Base-by-base conservation (phyloP, 2,329 filamentous ascomycete species). In the Cladosporium sp. region DNA sequence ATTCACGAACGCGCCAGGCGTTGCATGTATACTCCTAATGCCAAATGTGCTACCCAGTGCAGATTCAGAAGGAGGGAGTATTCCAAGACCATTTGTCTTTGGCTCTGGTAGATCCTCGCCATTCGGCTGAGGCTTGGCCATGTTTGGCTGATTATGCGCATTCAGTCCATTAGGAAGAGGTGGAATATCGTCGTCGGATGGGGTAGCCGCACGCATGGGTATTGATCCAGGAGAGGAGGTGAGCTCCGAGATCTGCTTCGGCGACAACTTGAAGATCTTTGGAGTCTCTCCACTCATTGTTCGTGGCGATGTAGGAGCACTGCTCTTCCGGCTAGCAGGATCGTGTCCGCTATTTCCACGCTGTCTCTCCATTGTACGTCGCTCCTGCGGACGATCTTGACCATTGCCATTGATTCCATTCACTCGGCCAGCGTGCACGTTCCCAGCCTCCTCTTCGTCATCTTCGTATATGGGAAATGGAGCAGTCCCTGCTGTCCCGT, bases 151-250 rank as follows among this genome's bases (percentile, higher is more conserved):
- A 35, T n/a, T 35, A 5, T 35, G 32, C 12, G 32, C 11, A 35
- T 35, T 35, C 13, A 50, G 13, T 11, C 48, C 48, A 20, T 43
- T 50, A 16, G 22, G 39, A 32, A 55, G 13, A n/a, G 38, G 29
- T 7, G 54, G 49, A 3, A 57, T 61, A 38, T 69, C 66, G 50
- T 70, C 68, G 4, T 58, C 55, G 16, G 72, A 67, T 4, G 63
- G 66, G 5, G 67, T 61, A 7, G 69, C 68, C 12, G 71, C 62
- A 22, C 74, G 72, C 32, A 77, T 60, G 3, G 78, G 75, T n/a
- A 80, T 69, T 36, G 76, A 79, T 13, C 76, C 69, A 7, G 77
- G 75, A 11, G 78, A 77, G 13, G 72, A 69, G 5, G 76, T 78
- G 36, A 82, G 70, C 38, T 78, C 76, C 36, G 78, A 71, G 2